Evolutionary conservation across 352 stramenopile genomes (phyloP), one percentile per base, ranked within the genome.

Genomic region (Elongisporangium undulatum): DNA sequence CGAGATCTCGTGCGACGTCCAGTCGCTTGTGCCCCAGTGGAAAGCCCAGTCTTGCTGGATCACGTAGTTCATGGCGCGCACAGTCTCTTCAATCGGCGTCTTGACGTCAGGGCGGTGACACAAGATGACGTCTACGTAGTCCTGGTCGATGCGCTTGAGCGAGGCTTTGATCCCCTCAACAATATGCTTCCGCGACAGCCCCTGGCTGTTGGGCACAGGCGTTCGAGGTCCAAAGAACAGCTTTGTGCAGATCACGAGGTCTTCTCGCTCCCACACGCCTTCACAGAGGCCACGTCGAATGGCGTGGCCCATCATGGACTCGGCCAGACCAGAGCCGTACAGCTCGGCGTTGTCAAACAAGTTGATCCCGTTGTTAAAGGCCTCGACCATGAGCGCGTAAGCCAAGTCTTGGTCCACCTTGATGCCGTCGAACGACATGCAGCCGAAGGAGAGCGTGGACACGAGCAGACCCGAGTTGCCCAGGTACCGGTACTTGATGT

Each of bases 1-100:
- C 21, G 61, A 72, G 39, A 88, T 83, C 56, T 87, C 66, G 23
- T 75, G 55, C 17, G 79, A 62, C 51, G 57, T 74, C 79, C 79
- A 89, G 57, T 89, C 78, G 55, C 66, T 80, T 13, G 77, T 87
- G n/a, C 77, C 79, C 79, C 79, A 89, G 52, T 75, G 70, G 23
- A 77, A 79, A 2, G 77, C 76, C 59, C 71, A 80, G 54, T 77
- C 79, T 49, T 75, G 58, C 49, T 79, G 50, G 4, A 90, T 77
- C 20, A 89, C 38, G 34, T 75, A 74, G 56, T 68, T 85, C 75
- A 89, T 87, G 51, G 74, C 72, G 41, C 78, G 72, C 23, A 89
- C 66, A 3, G 62, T 84, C 56, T 87, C 79, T 56, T 86, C 69
- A 53, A 87, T 84, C 2, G 79, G 79, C 24, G 68, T 82, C n/a